Evolutionary conservation across 345 rosid genomes (phyloP).

Genomic region (Lagerstroemia speciosa): DNA sequence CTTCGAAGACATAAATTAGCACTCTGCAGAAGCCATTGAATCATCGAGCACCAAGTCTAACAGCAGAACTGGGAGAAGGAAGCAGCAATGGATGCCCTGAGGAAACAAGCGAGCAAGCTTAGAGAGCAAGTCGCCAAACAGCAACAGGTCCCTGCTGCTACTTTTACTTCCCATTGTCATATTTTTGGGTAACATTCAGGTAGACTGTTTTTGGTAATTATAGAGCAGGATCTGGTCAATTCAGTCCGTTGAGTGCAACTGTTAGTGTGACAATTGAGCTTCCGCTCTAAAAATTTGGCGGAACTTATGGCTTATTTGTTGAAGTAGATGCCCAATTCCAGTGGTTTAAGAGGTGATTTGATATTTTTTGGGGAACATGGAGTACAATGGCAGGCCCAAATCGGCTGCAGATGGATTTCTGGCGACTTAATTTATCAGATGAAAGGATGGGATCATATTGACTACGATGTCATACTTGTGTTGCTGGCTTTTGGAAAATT

Average conservation of each 20-base stretch:
- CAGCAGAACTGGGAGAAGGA: not conserved
- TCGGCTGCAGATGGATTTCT: not conserved
- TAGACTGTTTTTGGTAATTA: not conserved
- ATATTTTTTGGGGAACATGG: not conserved
- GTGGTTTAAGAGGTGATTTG: not conserved
- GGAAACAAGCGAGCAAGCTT: constrained; percentile 90
- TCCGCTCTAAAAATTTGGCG: not conserved
- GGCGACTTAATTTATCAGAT: not conserved
- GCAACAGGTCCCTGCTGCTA: constrained; percentile 35
- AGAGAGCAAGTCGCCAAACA: constrained; percentile 96
- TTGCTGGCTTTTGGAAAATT: not conserved
- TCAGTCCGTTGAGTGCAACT: not conserved
- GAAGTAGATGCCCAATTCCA: not conserved
- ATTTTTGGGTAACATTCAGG: not conserved
- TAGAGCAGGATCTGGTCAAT: not conserved
- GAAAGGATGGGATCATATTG: not conserved
- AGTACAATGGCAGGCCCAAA: not conserved
- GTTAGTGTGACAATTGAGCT: not conserved
- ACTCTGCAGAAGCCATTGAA: not conserved
- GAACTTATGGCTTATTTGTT: not conserved
- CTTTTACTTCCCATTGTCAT: not conserved
- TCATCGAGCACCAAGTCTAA: not conserved
- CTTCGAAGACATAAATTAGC: not conserved
- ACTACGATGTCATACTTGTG: not conserved
- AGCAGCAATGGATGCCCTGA: constrained; percentile 62